Evolutionary conservation across 176 grass and related monocot genomes (phyloP), one percentile per base, ranked within the genome.

Genomic region (Puya raimondii): DNA sequence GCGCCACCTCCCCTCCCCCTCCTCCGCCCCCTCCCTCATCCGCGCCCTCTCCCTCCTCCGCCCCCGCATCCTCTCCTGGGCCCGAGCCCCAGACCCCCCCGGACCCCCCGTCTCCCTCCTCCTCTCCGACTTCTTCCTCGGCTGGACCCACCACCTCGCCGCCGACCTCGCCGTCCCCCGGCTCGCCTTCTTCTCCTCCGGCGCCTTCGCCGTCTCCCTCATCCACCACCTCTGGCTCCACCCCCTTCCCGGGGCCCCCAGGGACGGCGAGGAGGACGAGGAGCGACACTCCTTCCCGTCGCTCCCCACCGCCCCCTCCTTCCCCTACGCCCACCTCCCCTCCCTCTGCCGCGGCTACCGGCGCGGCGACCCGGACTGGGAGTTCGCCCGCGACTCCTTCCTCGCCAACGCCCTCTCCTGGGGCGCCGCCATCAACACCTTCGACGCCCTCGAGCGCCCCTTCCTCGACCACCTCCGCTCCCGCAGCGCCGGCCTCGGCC

Each of bases 111-210:
- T 75, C 47, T 70, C 82, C 0, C 48, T 64, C 63, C 2, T 84
- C 20, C 11, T 88, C 27, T 88, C 81, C 7, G 81, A 88, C 15
- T 42, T 75, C 21, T 88, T 88, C 50, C 78, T 88, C 52, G 86
- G 81, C 2, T 85, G 78, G 74, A 65, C 70, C 4, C 74, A 73
- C 48, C 23, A 50, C 42, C 70, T 88, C 58, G 78, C 82, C 57
- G 74, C 65, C 29, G 70, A 82, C 48, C 68, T 88, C 1, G 69
- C 57, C 9, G 29, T 88, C 12, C 82, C 82, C 2, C 47, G 67
- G 14, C 12, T 89, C 29, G 74, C 16, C 22, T 89, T 85, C 74
- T 70, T 71, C 72, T 25, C 33, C 70, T 50, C 15, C 50, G 69
- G 64, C 6, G 86, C 81, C 23, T 84, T 81, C 63, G 16, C 48